A percentile compares a stretch with the other conserved stretches of the same genome.
Conservation (phyloP, 129 eudicot species). For the Ambrosia trifida region DNA sequence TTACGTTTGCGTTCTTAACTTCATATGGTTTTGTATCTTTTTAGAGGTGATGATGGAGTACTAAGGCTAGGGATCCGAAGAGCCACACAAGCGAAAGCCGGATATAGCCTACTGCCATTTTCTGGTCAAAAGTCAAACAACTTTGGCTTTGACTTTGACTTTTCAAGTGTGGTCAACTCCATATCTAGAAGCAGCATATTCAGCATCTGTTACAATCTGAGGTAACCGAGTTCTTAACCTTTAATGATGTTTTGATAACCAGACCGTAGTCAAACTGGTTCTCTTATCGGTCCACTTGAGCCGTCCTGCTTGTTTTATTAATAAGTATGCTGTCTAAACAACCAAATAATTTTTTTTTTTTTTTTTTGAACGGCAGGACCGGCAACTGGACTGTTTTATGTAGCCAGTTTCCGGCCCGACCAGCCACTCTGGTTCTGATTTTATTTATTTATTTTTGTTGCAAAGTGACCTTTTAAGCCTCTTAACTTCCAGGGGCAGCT, state of each 20-base stretch:
- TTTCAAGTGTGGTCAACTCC: slow-evolving; percentile 54
- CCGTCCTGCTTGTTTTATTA: too few species aligned
- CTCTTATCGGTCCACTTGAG: too few species aligned
- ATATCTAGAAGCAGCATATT: slow-evolving; percentile 54
- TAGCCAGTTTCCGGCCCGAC: too few species aligned
- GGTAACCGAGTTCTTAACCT: slow-evolving; percentile 32
- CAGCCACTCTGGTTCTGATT: too few species aligned
- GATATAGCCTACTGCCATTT: slow-evolving; percentile 37
- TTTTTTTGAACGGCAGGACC: too few species aligned
- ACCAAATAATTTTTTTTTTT: too few species aligned
- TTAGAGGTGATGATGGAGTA: slow-evolving; percentile 92
- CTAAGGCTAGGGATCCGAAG: slow-evolving; percentile 88
- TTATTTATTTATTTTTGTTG: too few species aligned
- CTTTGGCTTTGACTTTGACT: slow-evolving; percentile 30
- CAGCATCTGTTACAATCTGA: slow-evolving; percentile 76
- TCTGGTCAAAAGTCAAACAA: slow-evolving; percentile 40
- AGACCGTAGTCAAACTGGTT: too few species aligned
- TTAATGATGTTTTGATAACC: not conserved
- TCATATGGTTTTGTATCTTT: not conserved
- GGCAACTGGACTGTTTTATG: too few species aligned
- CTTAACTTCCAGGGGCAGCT: slow-evolving; percentile 51
- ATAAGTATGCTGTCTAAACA: too few species aligned
- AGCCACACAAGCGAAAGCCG: slow-evolving; percentile 55
- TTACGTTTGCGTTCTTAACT: not conserved
- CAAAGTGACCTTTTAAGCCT: not conserved